Evolutionary conservation across 2,329 filamentous ascomycete genomes (phyloP).

Genomic region (Ceratocystis cacaofunesta): DNA sequence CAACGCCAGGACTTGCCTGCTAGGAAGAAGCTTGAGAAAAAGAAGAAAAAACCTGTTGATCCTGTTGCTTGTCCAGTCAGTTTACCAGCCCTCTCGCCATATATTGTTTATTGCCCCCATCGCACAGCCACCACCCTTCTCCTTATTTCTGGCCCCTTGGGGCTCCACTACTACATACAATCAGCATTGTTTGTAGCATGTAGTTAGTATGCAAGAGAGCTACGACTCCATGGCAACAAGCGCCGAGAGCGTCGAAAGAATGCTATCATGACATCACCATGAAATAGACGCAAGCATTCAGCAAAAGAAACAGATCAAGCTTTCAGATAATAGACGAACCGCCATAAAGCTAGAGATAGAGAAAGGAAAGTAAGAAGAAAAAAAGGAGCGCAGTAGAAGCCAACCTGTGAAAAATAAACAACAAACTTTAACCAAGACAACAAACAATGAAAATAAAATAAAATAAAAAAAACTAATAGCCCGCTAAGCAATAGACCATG

Average conservation of each 20-base stretch:
- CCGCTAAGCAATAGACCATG: constrained; percentile 2
- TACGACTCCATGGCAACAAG: no score
- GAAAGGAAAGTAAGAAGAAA: neutral
- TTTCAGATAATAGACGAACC: neutral
- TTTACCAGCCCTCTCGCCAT: neutral
- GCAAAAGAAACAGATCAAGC: constrained; percentile 11
- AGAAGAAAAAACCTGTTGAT: neutral
- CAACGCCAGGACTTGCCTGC: neutral
- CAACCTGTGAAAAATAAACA: neutral
- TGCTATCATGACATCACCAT: constrained; percentile 16
- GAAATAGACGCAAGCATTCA: neutral
- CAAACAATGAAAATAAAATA: constrained; percentile 15
- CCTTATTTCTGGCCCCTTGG: no score
- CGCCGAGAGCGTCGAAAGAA: neutral
- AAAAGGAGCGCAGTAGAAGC: neutral
- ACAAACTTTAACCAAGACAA: neutral
- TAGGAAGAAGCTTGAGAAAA: no score
- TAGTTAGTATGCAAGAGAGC: no score
- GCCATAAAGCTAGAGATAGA: neutral
- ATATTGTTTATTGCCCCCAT: no score
- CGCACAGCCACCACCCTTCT: no score
- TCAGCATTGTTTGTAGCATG: no score
- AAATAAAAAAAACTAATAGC: constrained; percentile 6
- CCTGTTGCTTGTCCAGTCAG: neutral
- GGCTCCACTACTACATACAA: no score